Evolutionary conservation across 228 moss, liverwort and hornwort genomes (phyloP), one percentile per base, ranked within the genome.

Genomic region (Sphagnum fallax): DNA sequence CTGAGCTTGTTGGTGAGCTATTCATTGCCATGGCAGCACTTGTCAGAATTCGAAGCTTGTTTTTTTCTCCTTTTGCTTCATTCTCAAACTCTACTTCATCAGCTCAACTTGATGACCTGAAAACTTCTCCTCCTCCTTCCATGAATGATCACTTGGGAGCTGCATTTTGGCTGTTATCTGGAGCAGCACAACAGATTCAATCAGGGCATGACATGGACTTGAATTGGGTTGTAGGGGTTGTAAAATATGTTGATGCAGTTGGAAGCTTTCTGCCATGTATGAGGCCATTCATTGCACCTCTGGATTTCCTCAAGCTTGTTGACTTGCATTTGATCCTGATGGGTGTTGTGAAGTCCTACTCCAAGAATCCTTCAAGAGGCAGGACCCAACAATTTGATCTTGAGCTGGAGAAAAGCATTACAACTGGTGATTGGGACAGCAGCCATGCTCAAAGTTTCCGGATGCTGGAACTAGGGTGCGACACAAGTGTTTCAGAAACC

Each of bases 1-100:
- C 83, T 68, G 83, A 90, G 52, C 69, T 90, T 7, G 82, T 98
- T 52, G 94, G 98, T 59, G 91, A 98, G 83, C 87, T 94, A 74
- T 98, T 76, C 65, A 76, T 92, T 79, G 87, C 91, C 69, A 55
- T 84, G 73, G 94, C 90, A 47, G 94, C 87, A 48, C 52, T 87
- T 60, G 67, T 94, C 53, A 91, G 80, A 68, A 65, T 98, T 47
- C 87, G 89, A 65, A 83, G 84, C 68, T 72, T 86, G 69, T 81
- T 85, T 75, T 66, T 16, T 68, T 80, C 76, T 71, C 78, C 73
- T 52, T 92, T 78, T 72, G 75, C 80, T 14, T 69, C 61, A 16
- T 66, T 67, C 51, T 62, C 67, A 10, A 63, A 63, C 15, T 6
- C 52, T 16, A 47, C 61, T 49, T 68, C 79, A 63, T 66, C 70